Evolutionary conservation across 768 basidiomycete genomes (phyloP).

Genomic region (Dioszegia crocea): DNA sequence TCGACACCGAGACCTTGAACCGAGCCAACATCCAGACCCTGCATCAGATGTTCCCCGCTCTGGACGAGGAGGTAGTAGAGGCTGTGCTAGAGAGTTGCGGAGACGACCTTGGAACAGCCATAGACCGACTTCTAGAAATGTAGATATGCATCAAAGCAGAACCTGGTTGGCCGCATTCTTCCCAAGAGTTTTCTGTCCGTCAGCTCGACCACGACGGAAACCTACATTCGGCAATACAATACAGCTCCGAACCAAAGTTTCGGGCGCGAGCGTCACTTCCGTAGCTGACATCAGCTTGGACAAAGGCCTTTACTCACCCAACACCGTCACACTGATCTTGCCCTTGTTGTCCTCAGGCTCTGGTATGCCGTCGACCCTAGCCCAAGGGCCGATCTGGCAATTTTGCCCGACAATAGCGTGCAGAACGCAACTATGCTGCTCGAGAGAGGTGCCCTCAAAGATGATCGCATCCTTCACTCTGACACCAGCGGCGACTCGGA

Average conservation of each 20-base stretch:
- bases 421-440: constrained; percentile 51
- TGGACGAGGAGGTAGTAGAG: constrained; percentile 78
- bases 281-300: constrained; percentile 43
- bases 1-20: constrained; percentile 68
- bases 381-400: constrained; percentile 53
- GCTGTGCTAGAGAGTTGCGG: constrained; percentile 85
- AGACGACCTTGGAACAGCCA: constrained; percentile 83
- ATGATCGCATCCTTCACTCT: constrained; percentile 52
- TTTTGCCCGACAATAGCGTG: constrained; percentile 51
- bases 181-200: constrained; percentile 48
- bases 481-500: constrained; percentile 49
- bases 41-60: constrained; percentile 77
- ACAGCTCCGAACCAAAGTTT: constrained; percentile 52
- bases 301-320: constrained; percentile 47
- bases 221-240: constrained; percentile 52
- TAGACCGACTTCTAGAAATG: constrained; percentile 56
- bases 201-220: constrained; percentile 1
- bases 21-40: constrained; percentile 61
- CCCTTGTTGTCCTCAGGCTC: constrained; percentile 46
- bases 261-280: constrained; percentile 52
- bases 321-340: constrained; percentile 52
- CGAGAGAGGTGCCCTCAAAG: constrained; percentile 50
- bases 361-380: constrained; percentile 51
- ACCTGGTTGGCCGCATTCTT: constrained; percentile 51
- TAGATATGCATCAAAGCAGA: constrained; percentile 45